These are phyloP conservation scores for Ormosia semicastrata DNA, from an alignment of 306 rosid genomes.

Conservation along the genomic window DNA sequence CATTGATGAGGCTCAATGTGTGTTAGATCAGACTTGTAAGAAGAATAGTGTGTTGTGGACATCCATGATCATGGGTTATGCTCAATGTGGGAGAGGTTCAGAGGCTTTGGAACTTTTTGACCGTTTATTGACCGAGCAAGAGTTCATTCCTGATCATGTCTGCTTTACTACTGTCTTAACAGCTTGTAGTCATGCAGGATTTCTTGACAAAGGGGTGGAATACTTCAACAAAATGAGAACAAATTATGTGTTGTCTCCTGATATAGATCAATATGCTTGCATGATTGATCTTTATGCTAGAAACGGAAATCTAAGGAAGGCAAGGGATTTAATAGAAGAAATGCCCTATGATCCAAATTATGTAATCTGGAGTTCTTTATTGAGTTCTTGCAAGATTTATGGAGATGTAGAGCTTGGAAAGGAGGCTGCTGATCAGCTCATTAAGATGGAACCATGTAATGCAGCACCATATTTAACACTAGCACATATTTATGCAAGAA, in stretches of 20 bases:
- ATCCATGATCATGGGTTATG: conserved; percentile 65
- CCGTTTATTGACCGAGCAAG: conserved; percentile 31
- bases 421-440: conserved; percentile 53
- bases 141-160: conserved; percentile 51
- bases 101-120: conserved; percentile 67
- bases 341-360: conserved; percentile 62
- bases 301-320: conserved; percentile 56
- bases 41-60: conserved; percentile 57
- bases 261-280: conserved; percentile 65
- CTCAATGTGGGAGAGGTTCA: conserved; percentile 57
- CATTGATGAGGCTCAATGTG: conserved; percentile 42
- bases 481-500: conserved; percentile 57
- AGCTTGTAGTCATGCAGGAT: conserved; percentile 66
- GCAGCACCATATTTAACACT: conserved; percentile 53
- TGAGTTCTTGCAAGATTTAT: conserved; percentile 54
- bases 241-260: conserved; percentile 40
- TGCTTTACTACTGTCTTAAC: conserved; percentile 61
- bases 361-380: conserved; percentile 61
- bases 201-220: conserved; percentile 51
- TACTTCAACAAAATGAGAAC: conserved; percentile 56
- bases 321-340: conserved; percentile 51
- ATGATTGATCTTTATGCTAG: conserved; percentile 68
- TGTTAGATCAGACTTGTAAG: conserved; percentile 45
- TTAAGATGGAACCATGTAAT: conserved; percentile 53
- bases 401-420: conserved; percentile 60